A percentile compares a stretch with the other conserved stretches of the same genome.
These are phyloP conservation scores for Trichoderma gracile DNA, from an alignment of 2,329 filamentous ascomycete species.

Conservation along the genomic window DNA sequence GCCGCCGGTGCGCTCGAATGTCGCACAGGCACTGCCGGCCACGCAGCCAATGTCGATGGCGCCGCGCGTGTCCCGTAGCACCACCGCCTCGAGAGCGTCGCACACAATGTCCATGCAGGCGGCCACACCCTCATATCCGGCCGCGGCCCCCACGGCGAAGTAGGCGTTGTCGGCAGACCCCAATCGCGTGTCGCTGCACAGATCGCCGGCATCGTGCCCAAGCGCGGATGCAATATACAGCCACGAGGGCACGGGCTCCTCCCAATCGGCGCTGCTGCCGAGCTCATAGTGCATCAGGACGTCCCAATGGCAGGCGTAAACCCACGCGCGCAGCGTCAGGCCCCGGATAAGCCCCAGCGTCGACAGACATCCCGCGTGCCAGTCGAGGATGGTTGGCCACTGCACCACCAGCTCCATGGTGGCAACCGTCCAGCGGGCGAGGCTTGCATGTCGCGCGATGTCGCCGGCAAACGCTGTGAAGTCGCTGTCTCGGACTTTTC, in stretches of 20 bases:
- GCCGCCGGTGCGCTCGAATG: conserved; percentile 17
- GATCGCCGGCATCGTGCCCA: conserved; percentile 12
- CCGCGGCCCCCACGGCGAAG: conserved; percentile 10
- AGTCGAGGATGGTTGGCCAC: conserved; percentile 9
- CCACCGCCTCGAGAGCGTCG: conserved; percentile 15
- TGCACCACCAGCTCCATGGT: neutral
- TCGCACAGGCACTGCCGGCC: conserved; percentile 16
- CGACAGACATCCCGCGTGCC: conserved; percentile 19
- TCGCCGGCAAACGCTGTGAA: neutral
- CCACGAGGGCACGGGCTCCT: conserved; percentile 8
- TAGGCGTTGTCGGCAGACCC: conserved; percentile 17
- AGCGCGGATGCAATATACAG: conserved; percentile 13
- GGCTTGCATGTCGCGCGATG: conserved; percentile 1
- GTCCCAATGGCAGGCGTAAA: neutral
- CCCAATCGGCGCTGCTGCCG: conserved; percentile 4
- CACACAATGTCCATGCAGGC: conserved; percentile 23
- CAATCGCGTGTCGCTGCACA: conserved; percentile 8
- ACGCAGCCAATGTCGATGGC: neutral
- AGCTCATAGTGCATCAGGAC: conserved; percentile 20
- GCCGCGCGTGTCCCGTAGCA: conserved; percentile 14
- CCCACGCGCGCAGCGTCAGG: conserved; percentile 16
- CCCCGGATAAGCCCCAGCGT: conserved; percentile 11
- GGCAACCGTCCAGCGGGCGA: neutral
- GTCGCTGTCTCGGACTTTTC: conserved; percentile 18
- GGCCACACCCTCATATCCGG: conserved; percentile 22